phyloP scores from a whole-genome alignment of 176 grass and related monocot genomes.

The bread wheat (Triticum aestivum) region IWGSC_CS_RefSeq_v2.1 NC_057814.1:133096949-133097448 shows the following conservation, averaged over 20 bases:
- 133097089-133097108: background rate
- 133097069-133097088: background rate
- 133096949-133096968: constrained; percentile 43
- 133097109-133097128: background rate
- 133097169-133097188: background rate
- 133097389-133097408: background rate
- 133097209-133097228: background rate
- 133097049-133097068: background rate
- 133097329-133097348: background rate
- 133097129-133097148: background rate
- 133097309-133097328: constrained; percentile 16
- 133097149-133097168: background rate
- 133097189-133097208: too few species aligned
- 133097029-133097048: background rate
- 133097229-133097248: background rate
- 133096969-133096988: constrained; percentile 27
- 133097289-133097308: constrained; percentile 29
- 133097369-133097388: background rate
- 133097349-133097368: background rate
- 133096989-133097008: constrained; percentile 6
- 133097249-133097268: background rate
- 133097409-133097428: constrained; percentile 17
- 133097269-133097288: constrained; percentile 31
- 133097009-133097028: background rate
- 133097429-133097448: constrained; percentile 41